phyloP scores from a whole-genome alignment of 192 early-diverging fungal species.

The Podila verticillata region DNA sequence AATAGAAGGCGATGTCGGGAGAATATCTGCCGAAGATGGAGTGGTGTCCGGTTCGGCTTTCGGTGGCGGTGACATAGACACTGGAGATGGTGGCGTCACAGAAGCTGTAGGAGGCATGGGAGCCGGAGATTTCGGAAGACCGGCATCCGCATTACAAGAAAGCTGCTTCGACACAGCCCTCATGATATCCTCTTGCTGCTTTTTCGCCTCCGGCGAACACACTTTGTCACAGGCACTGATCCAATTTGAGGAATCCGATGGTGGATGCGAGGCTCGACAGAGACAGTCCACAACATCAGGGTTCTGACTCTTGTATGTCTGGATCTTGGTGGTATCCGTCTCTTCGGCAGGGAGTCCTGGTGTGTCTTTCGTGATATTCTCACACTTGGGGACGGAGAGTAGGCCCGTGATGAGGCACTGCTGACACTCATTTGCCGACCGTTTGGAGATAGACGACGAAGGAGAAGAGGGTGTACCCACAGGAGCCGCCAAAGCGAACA shows the following conservation, averaged over 20 bases:
- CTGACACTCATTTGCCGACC: not conserved
- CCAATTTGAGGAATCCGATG: not conserved
- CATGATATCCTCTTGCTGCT: not conserved
- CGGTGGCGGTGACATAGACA: not conserved
- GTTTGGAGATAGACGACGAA: not conserved
- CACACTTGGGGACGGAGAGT: not conserved
- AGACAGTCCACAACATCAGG: conserved; percentile 3
- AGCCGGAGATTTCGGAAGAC: no score
- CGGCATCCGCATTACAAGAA: no score
- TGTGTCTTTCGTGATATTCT: not conserved
- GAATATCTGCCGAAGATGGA: no score
- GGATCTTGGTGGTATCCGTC: not conserved
- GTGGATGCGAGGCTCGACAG: not conserved
- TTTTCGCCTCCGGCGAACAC: not conserved
- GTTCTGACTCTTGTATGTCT: not conserved
- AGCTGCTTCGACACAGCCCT: not conserved
- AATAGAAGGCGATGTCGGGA: no score
- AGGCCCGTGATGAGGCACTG: not conserved
- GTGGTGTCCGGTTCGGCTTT: no score
- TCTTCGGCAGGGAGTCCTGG: not conserved
- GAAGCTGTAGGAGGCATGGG: no score
- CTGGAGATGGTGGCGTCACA: no score
- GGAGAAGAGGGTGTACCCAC: not conserved
- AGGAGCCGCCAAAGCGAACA: not conserved
- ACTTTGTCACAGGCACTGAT: not conserved